Conservation (phyloP, 352 stramenopile genomes). For the Pythium sukuiense region DNA sequence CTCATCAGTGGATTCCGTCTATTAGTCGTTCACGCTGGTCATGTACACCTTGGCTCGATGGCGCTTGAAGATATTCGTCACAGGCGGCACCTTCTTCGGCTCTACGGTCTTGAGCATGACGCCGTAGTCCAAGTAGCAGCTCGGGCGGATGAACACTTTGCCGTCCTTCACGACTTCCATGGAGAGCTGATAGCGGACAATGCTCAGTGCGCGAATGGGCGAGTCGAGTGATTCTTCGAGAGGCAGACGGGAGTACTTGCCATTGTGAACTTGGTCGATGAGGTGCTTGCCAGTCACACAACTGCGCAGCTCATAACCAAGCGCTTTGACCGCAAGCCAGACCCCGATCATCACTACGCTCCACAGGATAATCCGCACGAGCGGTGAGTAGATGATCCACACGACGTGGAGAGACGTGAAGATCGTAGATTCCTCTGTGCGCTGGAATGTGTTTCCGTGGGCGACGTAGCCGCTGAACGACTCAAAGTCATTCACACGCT, state of each 20-base stretch:
- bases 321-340: neutral
- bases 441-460: constrained; percentile 20
- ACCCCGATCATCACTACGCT: constrained; percentile 5
- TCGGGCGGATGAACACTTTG: constrained; percentile 28
- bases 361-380: constrained; percentile 12
- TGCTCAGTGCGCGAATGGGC: constrained; percentile 26
- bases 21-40: neutral
- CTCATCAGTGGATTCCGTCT: too few species aligned
- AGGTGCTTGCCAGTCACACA: neutral
- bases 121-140: constrained; percentile 35
- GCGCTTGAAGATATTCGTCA: constrained; percentile 10
- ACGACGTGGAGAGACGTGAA: constrained; percentile 1
- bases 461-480: constrained; percentile 20
- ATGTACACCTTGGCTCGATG: neutral
- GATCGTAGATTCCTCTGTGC: neutral
- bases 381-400: constrained; percentile 23
- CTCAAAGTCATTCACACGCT: constrained; percentile 20
- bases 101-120: constrained; percentile 29
- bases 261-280: neutral
- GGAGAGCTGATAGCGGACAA: constrained; percentile 23
- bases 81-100: neutral
- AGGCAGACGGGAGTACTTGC: constrained; percentile 24
- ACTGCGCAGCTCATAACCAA: neutral
- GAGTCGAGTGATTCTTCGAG: constrained; percentile 26
- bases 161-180: constrained; percentile 31